These are phyloP conservation scores for Aspergillus fischeri DNA, from an alignment of 2,329 filamentous ascomycete genomes.

Conservation along the genomic window DNA sequence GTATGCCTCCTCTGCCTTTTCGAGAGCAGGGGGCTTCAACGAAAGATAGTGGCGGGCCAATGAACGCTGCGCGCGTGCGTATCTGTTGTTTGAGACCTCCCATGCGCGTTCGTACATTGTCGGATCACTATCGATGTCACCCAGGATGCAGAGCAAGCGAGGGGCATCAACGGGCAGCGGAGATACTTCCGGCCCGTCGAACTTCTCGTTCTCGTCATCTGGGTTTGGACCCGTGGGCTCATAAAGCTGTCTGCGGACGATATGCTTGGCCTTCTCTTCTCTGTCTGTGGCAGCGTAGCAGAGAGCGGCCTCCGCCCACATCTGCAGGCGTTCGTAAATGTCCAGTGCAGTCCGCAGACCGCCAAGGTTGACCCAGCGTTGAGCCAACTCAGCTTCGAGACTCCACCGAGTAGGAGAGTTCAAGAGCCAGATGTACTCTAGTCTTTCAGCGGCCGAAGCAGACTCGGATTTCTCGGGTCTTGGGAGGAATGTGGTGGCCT, in stretches of 20 bases:
- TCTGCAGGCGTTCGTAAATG: slow-evolving; percentile 87
- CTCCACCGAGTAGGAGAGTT: slow-evolving; percentile 87
- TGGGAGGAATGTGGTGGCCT: slow-evolving; percentile 76
- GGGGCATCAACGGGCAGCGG: slow-evolving; percentile 78
- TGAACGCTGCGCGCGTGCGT: slow-evolving; percentile 80
- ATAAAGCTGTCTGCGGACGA: slow-evolving; percentile 77
- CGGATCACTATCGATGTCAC: slow-evolving; percentile 75
- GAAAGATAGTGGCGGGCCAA: slow-evolving; percentile 74
- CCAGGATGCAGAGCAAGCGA: slow-evolving; percentile 86
- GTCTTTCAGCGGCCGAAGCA: slow-evolving; percentile 65
- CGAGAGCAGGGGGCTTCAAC: slow-evolving; percentile 55
- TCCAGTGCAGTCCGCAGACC: slow-evolving; percentile 86
- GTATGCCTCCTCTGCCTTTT: slow-evolving; percentile 73
- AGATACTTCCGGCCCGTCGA: slow-evolving; percentile 65
- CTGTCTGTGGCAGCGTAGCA: slow-evolving; percentile 76
- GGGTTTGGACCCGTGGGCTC: slow-evolving; percentile 50
- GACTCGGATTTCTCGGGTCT: slow-evolving; percentile 70
- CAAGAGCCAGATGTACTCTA: slow-evolving; percentile 80
- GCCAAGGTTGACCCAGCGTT: slow-evolving; percentile 85
- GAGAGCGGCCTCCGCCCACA: slow-evolving; percentile 93
- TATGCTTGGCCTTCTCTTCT: slow-evolving; percentile 75
- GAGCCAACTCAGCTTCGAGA: slow-evolving; percentile 85
- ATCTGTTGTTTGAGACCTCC: slow-evolving; percentile 76
- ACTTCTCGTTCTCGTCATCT: slow-evolving; percentile 50
- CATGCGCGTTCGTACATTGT: slow-evolving; percentile 80